Evolutionary conservation across 2,329 filamentous ascomycete genomes (phyloP), one percentile per base, ranked within the genome.

Genomic region (Diaporthe citrichinensis): DNA sequence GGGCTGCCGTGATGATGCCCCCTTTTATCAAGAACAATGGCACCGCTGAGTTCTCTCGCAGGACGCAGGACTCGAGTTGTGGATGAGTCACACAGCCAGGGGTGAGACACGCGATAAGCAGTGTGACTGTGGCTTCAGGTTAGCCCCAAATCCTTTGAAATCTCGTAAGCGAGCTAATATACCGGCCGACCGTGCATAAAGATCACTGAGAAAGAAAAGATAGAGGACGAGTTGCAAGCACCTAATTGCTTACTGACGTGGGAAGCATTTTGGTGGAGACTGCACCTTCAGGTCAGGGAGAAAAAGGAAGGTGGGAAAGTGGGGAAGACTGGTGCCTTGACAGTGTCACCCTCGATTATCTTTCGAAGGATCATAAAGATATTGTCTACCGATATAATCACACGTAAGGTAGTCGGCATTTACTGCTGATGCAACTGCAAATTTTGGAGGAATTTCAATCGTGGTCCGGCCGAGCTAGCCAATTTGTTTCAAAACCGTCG

Each of bases 1-100:
- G 10, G 31, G 2, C 15, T 28, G 34, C n/a, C 2, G 28, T 34
- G 34, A 28, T 10, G 14, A 51, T 23, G 23, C 5, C 15, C 15
- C n/a, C 34, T 31, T 49, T 69, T 68, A 68, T 68, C 23, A 39
- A 55, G 6, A 20, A 9, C 17, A 23, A 17, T 39, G 14, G 46
- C 2, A 25, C 25, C 7, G 3, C 15, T 20, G 46, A 6, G 6
- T 8, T 10, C 23, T 12, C 17, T 34, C 25, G n/a, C 23, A 3
- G n/a, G n/a, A 39, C 23, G 20, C 14, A 28, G 31, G 28, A 20
- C 9, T n/a, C 41, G 17, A 36, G 17, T 3, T 1, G 25, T 39
- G 2, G 31, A 25, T 69, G 65, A 69, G 65, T 69, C 65, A 69
- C 65, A 39, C 10, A 55, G 65, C 36, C 46, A 28, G 34, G 7